Evolutionary conservation across 108 stramenopile genomes (phyloP), one percentile per base, ranked within the genome.

Genomic region (Nitzschia sp.): DNA sequence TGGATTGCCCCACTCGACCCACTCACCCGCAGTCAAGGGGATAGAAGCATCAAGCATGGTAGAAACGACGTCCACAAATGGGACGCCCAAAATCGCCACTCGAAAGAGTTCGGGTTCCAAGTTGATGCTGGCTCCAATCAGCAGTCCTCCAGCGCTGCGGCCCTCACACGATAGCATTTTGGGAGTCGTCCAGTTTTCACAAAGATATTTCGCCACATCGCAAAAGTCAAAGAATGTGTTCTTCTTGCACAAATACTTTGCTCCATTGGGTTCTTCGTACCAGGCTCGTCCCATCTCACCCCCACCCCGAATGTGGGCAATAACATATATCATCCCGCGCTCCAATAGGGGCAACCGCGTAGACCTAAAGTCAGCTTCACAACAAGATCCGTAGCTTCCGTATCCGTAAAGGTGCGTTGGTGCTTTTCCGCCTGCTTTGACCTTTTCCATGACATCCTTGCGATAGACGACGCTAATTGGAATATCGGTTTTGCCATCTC

Each of bases 141-240:
- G 57, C 46, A 91, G 54, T 60, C 89, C 89, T 32, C 89, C 89
- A 0, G 89, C 89, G 47, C 75, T 77, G 5, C 86, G 69, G 29
- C 89, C 89, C 71, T 91, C 89, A 35, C 84, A 85, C 1, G 82
- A 81, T 15, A 91, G 72, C 67, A 67, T 59, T 0, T 38, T 17
- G 6, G 86, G 59, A 36, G 32, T 81, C 2, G 86, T 86, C 48
- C 78, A 61, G 8, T 76, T 72, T 23, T 78, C n/a, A 71, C 59
- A 85, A 70, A 91, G 54, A 33, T 33, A 68, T 36, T 65, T 68
- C 36, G 81, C 89, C 18, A 91, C 81, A 57, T 94, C 96, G 18
- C 93, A 87, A 67, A 98, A 98, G 68, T 98, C 98, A 70, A 88
- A 73, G 71, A 97, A 98, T 0, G 96, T 95, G 70, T 97, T 98